phyloP scores from a whole-genome alignment of 441 rosid species.

The Capsella rubella region DNA sequence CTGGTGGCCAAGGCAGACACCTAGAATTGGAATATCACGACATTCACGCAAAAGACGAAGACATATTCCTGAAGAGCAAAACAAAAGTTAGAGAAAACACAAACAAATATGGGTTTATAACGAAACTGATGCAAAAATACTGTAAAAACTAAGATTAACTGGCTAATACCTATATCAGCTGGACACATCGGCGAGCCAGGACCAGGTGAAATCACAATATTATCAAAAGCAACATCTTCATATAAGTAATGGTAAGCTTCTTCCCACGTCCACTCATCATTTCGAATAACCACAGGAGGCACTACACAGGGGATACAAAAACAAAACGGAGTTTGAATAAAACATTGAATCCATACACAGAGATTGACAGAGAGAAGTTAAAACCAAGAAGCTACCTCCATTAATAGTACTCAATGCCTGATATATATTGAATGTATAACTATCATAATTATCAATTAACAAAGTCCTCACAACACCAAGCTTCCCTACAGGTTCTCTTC shows the following conservation, averaged over 20 bases:
- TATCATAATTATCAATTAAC: constrained; percentile 94
- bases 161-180: constrained; percentile 71
- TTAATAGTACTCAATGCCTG: constrained; percentile 83
- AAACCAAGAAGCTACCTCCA: constrained; percentile 61
- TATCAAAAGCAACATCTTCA: constrained; percentile 82
- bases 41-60: constrained; percentile 84
- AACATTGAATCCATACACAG: not conserved
- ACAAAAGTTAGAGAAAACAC: constrained; percentile 25
- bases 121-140: constrained; percentile 2
- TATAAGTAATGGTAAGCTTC: constrained; percentile 63
- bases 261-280: constrained; percentile 93
- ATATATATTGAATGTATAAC: constrained; percentile 92
- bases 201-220: constrained; percentile 94
- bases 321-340: not conserved
- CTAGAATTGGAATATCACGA: constrained; percentile 88
- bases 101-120: not conserved
- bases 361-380: not conserved
- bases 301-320: constrained; percentile 52
- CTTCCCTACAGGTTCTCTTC: constrained; percentile 55
- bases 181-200: constrained; percentile 94
- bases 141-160: not conserved
- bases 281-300: constrained; percentile 88
- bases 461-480: constrained; percentile 80
- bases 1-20: constrained; percentile 98
- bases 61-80: constrained; percentile 79